These are phyloP conservation scores for Barnettozyma hawaiiensis DNA, from an alignment of 1,139 yeast species.

Conservation along the genomic window DNA sequence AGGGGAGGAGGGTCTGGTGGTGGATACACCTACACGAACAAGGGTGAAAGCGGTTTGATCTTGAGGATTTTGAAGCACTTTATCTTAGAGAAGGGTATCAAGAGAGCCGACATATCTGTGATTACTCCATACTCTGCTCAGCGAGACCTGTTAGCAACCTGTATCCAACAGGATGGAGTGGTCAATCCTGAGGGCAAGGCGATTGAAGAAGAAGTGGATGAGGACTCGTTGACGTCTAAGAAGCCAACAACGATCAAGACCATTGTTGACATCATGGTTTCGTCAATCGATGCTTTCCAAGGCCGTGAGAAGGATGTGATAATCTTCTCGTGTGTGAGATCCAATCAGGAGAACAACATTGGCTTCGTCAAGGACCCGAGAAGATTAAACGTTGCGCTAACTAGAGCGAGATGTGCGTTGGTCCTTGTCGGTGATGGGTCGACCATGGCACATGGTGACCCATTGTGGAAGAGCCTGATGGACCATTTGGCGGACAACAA, in stretches of 20 bases:
- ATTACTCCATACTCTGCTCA: slow-evolving; percentile 74
- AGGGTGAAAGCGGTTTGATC: slow-evolving; percentile 45
- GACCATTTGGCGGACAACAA: slow-evolving; percentile 29
- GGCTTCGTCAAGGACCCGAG: slow-evolving; percentile 56
- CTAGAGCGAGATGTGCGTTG: slow-evolving; percentile 56
- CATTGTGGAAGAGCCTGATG: slow-evolving; percentile 51
- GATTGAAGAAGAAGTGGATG: slow-evolving; percentile 47
- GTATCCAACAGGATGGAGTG: slow-evolving; percentile 43
- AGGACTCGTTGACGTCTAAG: slow-evolving; percentile 34
- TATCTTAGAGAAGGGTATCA: slow-evolving; percentile 48
- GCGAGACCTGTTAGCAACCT: slow-evolving; percentile 52
- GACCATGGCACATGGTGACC: slow-evolving; percentile 43
- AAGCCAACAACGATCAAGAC: slow-evolving; percentile 54
- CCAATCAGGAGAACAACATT: slow-evolving; percentile 43
- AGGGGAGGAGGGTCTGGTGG: slow-evolving; percentile 35
- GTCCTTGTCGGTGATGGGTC: slow-evolving; percentile 51
- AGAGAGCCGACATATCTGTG: slow-evolving; percentile 50
- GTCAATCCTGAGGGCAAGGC: slow-evolving; percentile 51
- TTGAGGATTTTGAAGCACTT: slow-evolving; percentile 42
- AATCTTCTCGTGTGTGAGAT: slow-evolving; percentile 56
- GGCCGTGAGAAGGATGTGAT: slow-evolving; percentile 59
- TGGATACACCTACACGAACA: slow-evolving; percentile 48
- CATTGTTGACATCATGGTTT: slow-evolving; percentile 62
- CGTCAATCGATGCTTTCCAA: slow-evolving; percentile 64
- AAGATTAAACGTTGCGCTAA: slow-evolving; percentile 57